Evolutionary conservation across 2,329 filamentous ascomycete genomes (phyloP).

Genomic region (Trichoderma aggressivum): DNA sequence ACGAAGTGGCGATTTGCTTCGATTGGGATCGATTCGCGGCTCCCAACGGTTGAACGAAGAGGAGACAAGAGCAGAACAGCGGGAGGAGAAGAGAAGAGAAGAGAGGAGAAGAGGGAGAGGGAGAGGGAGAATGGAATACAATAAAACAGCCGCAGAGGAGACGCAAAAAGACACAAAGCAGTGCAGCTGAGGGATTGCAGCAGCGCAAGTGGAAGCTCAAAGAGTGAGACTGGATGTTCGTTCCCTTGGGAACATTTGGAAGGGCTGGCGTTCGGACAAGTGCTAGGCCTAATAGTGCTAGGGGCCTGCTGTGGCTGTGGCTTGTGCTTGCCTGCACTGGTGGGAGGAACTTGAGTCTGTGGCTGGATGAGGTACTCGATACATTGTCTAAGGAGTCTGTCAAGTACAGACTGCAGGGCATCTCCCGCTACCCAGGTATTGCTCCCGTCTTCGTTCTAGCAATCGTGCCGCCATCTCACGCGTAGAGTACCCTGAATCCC

Average conservation of each 20-base stretch:
- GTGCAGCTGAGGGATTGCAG: neutral
- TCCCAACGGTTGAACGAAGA: neutral
- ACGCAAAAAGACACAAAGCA: neutral
- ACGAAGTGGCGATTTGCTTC: neutral
- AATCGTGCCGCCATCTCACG: neutral
- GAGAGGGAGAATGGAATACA: neutral
- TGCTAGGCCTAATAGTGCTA: neutral
- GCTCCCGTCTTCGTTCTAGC: neutral
- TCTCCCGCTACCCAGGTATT: neutral
- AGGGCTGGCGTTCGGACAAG: neutral
- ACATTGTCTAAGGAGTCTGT: neutral
- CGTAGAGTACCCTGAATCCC: neutral
- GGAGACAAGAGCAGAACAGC: neutral
- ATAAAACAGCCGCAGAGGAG: neutral
- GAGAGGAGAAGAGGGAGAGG: neutral
- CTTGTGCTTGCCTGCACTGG: neutral
- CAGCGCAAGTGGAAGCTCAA: neutral
- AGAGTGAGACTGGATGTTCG: slow-evolving; percentile 2
- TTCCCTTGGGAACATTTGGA: neutral
- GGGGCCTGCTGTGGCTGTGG: slow-evolving; percentile 13
- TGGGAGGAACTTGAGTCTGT: neutral
- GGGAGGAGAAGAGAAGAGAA: neutral
- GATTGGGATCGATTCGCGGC: neutral
- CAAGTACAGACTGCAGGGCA: neutral
- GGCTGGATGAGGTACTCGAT: neutral